phyloP scores from a whole-genome alignment of 2,329 filamentous ascomycete genomes.

The Venturia nashicola region DNA sequence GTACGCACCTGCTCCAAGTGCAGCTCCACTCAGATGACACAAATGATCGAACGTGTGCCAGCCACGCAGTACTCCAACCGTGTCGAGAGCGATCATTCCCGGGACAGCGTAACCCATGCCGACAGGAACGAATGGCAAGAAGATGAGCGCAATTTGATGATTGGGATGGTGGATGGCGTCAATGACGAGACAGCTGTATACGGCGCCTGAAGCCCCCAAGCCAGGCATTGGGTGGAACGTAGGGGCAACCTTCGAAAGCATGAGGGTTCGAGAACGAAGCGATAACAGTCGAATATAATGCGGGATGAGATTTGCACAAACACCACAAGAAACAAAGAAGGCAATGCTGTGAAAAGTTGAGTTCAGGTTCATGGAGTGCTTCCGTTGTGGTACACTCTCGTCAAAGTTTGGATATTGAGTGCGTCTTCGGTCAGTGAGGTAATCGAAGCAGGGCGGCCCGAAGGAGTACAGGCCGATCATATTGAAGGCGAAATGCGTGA shows the following conservation, averaged over 20 bases:
- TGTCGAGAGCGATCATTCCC: neutral
- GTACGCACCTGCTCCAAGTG: neutral
- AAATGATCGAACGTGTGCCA: neutral
- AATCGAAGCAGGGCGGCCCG: neutral
- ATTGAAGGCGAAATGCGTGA: neutral
- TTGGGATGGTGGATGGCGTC: neutral
- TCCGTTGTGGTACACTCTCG: neutral
- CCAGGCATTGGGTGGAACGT: neutral
- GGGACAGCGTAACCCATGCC: neutral
- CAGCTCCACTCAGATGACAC: constrained; percentile 1
- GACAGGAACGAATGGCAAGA: neutral
- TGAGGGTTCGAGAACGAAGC: neutral
- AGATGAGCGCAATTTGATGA: neutral
- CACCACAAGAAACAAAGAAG: neutral
- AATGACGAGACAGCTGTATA: neutral
- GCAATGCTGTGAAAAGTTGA: neutral
- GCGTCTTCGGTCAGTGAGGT: neutral
- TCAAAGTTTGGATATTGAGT: neutral
- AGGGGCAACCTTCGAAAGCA: neutral
- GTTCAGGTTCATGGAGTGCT: neutral
- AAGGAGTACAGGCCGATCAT: neutral
- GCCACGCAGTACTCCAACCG: neutral
- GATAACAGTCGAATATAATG: neutral
- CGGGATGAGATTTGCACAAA: neutral
- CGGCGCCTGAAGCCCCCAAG: neutral